These are phyloP conservation scores for Pseudophaeomoniella oleicola DNA, from an alignment of 2,329 filamentous ascomycete species.

Conservation along the genomic window DNA sequence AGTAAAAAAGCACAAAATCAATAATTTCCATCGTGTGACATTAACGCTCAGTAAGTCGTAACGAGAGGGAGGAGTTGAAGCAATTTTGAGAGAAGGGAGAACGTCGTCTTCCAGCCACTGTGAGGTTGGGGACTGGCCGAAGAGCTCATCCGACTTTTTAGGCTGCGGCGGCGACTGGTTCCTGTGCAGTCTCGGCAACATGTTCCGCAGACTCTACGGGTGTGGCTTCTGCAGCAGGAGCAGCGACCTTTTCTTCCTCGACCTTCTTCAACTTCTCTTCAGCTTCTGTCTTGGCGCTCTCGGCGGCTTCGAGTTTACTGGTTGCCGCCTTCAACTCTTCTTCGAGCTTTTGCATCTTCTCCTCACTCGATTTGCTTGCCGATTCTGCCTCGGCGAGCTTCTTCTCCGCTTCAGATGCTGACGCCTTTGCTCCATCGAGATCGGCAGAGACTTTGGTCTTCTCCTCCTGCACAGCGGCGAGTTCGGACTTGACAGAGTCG, in stretches of 20 bases:
- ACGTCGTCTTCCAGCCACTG: too few relatives aligned
- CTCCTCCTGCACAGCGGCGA: slow-evolving; percentile 4
- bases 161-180: not conserved
- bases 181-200: not conserved
- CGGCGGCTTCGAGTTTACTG: slow-evolving; percentile 2
- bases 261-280: slow-evolving; percentile 6
- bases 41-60: too few relatives aligned
- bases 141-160: too few relatives aligned
- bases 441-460: slow-evolving; percentile 4
- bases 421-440: not conserved
- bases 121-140: too few relatives aligned
- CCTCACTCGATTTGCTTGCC: slow-evolving; percentile 2
- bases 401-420: not conserved
- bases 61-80: too few relatives aligned
- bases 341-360: too few relatives aligned
- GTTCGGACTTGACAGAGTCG: not conserved
- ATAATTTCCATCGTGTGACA: too few relatives aligned
- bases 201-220: slow-evolving; percentile 3
- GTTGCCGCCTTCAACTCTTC: slow-evolving; percentile 1
- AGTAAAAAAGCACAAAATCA: too few relatives aligned
- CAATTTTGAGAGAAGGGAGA: too few relatives aligned
- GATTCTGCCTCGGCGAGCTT: slow-evolving; percentile 5
- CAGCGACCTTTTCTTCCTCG: slow-evolving; percentile 2
- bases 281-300: slow-evolving; percentile 2
- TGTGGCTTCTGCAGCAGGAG: not conserved